Evolutionary conservation across 768 basidiomycete genomes (phyloP), one percentile per base, ranked within the genome.

Genomic region (Sutorius australiensis): DNA sequence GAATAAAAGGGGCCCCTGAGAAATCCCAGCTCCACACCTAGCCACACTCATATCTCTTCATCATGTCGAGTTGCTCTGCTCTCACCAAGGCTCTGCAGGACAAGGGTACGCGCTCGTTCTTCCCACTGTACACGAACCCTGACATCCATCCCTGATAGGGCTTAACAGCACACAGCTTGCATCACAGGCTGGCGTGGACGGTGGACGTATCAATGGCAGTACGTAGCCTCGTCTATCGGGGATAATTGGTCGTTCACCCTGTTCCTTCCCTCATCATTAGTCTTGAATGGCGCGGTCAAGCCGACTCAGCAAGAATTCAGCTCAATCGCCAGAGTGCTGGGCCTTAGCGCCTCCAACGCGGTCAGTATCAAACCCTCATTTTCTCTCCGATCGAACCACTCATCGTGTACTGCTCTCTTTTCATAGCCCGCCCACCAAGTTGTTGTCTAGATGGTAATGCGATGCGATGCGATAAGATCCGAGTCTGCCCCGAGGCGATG

Each of bases 141-240:
- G 44, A 44, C 30, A 9, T 41, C 32, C 3, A 27, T 11, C 9
- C 9, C 31, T 12, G 52, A 38, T 21, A 66, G 64, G 53, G 5
- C 21, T 21, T 16, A 16, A 5, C 37, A 37, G 5, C 3, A 4
- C 58, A 19, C 57, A 72, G 30, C 77, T 89, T 61, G 85, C 84
- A 8, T 3, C 4, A 12, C 66, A 72, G 61, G 69, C 80, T 36
- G 75, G 76, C 46, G 48, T 67, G 42, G 43, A 62, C 38, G 73
- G 79, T 62, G 68, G 77, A 32, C 82, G 77, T 50, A 77, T 89
- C 45, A 67, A 71, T 40, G 76, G 77, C 41, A 77, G 87, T 88
- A 60, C 53, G 79, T 72, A 36, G 13, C 2, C 12, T 46, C 31
- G 11, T 45, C 14, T 9, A 32, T 16, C 21, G 17, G 2, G 36